These are phyloP conservation scores for Candida sphagnicola DNA, from an alignment of 805 yeast genomes.

Conservation along the genomic window DNA sequence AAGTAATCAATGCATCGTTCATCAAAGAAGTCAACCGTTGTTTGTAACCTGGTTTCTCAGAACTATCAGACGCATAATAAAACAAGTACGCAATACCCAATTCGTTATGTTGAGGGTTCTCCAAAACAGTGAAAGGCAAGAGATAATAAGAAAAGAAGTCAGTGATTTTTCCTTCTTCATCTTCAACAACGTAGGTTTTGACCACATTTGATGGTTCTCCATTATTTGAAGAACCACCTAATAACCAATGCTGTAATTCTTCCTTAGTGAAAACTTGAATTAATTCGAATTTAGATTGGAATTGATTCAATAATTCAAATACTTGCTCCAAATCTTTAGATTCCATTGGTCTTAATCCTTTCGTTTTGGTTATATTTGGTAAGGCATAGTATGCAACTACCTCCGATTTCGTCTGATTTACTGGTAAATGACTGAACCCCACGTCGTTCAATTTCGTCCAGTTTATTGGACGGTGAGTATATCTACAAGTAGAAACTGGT, in stretches of 20 bases:
- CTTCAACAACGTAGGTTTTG: slow-evolving; percentile 72
- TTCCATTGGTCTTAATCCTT: slow-evolving; percentile 57
- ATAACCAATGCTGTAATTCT: slow-evolving; percentile 80
- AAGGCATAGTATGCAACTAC: slow-evolving; percentile 62
- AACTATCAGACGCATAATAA: slow-evolving; percentile 80
- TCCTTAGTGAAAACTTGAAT: slow-evolving; percentile 63
- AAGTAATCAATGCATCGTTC: slow-evolving; percentile 70
- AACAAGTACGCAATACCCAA: slow-evolving; percentile 84
- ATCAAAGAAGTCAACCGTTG: slow-evolving; percentile 60
- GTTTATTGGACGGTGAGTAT: slow-evolving; percentile 89
- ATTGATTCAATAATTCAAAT: slow-evolving; percentile 52
- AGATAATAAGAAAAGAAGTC: slow-evolving; percentile 90
- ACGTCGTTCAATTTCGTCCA: slow-evolving; percentile 89
- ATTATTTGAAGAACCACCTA: slow-evolving; percentile 39
- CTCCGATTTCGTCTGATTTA: slow-evolving; percentile 57
- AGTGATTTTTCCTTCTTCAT: slow-evolving; percentile 61
- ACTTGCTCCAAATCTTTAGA: slow-evolving; percentile 63
- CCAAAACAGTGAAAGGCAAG: slow-evolving; percentile 79
- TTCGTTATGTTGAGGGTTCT: slow-evolving; percentile 57
- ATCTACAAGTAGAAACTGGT: slow-evolving; percentile 86
- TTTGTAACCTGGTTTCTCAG: slow-evolving; percentile 44
- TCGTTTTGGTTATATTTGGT: slow-evolving; percentile 45
- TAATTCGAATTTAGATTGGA: slow-evolving; percentile 68
- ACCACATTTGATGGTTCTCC: slow-evolving; percentile 49
- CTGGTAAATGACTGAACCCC: slow-evolving; percentile 82